phyloP scores from a whole-genome alignment of 257 asterid genomes.

The Solanum ossicruentum region DNA sequence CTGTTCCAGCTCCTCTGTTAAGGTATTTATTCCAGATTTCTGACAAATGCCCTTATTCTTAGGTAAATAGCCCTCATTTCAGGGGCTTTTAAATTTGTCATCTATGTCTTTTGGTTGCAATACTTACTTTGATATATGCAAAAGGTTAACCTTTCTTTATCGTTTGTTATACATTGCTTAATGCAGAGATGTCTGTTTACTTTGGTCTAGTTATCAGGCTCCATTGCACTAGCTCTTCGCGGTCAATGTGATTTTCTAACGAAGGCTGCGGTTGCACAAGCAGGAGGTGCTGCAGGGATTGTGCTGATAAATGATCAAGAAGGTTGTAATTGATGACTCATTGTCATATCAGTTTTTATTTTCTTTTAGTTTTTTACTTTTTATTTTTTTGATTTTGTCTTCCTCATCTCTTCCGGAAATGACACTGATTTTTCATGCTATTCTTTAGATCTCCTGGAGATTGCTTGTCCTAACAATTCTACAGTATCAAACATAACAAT shows the following conservation, averaged over 20 bases:
- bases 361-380: not conserved
- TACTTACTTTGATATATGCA: not conserved
- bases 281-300: conserved; percentile 75
- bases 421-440: conserved; percentile 12
- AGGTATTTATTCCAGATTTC: conserved; percentile 26
- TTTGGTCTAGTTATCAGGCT: conserved; percentile 55
- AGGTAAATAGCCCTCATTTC: not conserved
- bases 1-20: conserved; percentile 48
- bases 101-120: not conserved
- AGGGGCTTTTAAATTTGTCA: not conserved
- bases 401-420: not conserved
- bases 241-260: conserved; percentile 81
- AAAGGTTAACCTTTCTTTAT: not conserved
- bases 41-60: not conserved
- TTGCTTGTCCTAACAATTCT: conserved; percentile 59
- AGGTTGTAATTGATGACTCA: conserved; percentile 27
- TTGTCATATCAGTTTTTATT: not conserved
- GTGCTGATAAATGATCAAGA: conserved; percentile 70
- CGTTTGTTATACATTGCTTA: not conserved
- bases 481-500: conserved; percentile 37
- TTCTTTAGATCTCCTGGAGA: conserved; percentile 63
- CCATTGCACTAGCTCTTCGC: conserved; percentile 60
- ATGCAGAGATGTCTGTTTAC: conserved; percentile 4
- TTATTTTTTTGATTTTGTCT: not conserved
- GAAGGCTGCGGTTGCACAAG: conserved; percentile 80